Conservation (phyloP, 208 protist genomes). For the Novymonas esmeraldas region DNA sequence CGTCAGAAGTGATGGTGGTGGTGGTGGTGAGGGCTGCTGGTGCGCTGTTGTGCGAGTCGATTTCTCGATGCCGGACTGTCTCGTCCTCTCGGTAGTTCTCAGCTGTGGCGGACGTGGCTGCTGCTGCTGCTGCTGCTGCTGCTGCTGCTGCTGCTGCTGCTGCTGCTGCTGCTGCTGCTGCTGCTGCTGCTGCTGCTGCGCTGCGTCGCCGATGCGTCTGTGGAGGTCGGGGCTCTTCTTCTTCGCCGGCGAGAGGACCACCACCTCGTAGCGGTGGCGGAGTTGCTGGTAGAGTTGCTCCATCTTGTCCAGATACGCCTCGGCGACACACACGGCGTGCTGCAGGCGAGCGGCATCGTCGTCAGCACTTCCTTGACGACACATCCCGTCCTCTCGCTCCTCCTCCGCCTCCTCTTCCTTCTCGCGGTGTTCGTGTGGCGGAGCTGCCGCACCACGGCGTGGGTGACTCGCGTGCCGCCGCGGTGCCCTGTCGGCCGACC, state of each 20-base stretch:
- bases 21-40: background rate
- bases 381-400: background rate
- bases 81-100: too few relatives aligned
- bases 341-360: constrained; percentile 4
- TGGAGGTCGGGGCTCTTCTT: background rate
- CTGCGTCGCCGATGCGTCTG: background rate
- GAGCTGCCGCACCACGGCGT: too few relatives aligned
- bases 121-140: too few relatives aligned
- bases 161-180: too few relatives aligned
- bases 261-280: constrained; percentile 49
- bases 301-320: constrained; percentile 50
- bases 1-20: background rate
- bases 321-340: constrained; percentile 22
- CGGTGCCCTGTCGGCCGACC: too few relatives aligned
- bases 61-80: too few relatives aligned
- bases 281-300: constrained; percentile 61
- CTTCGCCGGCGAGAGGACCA: constrained; percentile 22
- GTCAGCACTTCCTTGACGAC: background rate
- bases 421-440: background rate
- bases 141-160: too few relatives aligned
- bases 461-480: too few relatives aligned
- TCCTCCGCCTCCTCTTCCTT: background rate
- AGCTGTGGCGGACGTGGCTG: too few relatives aligned
- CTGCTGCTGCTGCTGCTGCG: background rate
- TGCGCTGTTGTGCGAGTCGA: too few relatives aligned